These are phyloP conservation scores for Linnemannia exigua DNA, from an alignment of 192 early-diverging fungal species.

Conservation along the genomic window DNA sequence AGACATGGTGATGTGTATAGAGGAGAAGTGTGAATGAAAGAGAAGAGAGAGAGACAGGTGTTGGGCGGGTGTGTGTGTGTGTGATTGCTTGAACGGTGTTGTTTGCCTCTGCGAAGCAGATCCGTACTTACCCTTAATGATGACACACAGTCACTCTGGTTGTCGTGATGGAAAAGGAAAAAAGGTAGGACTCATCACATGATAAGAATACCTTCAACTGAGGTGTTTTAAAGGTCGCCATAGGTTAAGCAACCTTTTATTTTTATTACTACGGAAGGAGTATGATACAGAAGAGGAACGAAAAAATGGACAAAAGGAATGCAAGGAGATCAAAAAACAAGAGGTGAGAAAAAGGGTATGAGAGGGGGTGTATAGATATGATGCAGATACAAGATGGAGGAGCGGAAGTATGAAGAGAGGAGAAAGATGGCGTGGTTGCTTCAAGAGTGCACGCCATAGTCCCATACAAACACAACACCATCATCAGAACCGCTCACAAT, in stretches of 20 bases:
- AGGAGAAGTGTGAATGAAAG: constrained; percentile 4
- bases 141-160: neutral
- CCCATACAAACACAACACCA: constrained; percentile 84
- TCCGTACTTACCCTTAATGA: neutral
- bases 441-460: constrained; percentile 70
- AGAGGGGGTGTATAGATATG: neutral
- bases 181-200: neutral
- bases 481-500: constrained; percentile 91
- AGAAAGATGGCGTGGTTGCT: neutral
- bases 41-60: neutral
- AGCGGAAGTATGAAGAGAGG: neutral
- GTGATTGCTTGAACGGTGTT: too few relatives aligned
- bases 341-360: neutral
- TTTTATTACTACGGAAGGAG: neutral
- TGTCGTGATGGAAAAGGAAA: neutral
- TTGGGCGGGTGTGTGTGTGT: neutral
- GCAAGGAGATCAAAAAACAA: neutral
- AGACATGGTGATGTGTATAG: constrained; percentile 59
- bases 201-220: neutral
- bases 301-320: neutral
- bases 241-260: neutral
- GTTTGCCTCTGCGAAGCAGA: constrained; percentile 6
- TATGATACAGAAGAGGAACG: neutral
- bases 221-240: neutral
- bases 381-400: neutral